These are phyloP conservation scores for Dillenia suffruticosa DNA, from an alignment of 164 flowering plant genomes.

Conservation along the genomic window DNA sequence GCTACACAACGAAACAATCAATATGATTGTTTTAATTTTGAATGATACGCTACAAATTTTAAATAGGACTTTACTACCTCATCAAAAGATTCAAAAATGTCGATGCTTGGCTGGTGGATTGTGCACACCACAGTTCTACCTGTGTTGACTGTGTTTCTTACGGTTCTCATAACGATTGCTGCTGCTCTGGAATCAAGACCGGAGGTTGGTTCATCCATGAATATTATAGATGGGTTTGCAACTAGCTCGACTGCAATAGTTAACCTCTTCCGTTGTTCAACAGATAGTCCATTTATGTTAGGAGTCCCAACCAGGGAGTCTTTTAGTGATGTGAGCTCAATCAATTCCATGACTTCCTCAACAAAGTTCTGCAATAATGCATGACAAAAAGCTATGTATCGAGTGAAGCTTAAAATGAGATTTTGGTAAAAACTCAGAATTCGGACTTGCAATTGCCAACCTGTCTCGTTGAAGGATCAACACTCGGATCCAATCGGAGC, in stretches of 20 bases:
- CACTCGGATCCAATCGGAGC: conserved; percentile 41
- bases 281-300: conserved; percentile 44
- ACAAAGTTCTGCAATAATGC: conserved; percentile 38
- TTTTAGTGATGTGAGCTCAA: conserved; percentile 36
- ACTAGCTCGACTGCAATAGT: conserved; percentile 65
- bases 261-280: conserved; percentile 49
- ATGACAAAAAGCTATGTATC: not conserved
- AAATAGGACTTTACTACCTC: conserved; percentile 25
- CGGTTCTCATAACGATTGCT: conserved; percentile 58
- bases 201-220: conserved; percentile 64
- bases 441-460: conserved; percentile 7
- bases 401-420: not conserved
- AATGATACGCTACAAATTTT: no score
- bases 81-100: conserved; percentile 51
- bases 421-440: not conserved
- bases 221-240: conserved; percentile 53
- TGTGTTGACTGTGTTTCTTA: conserved; percentile 48
- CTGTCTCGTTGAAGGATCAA: conserved; percentile 24
- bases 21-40: no score
- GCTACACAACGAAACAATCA: conserved; percentile 12
- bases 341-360: conserved; percentile 54
- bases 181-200: conserved; percentile 63
- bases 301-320: conserved; percentile 47
- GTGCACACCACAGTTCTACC: conserved; percentile 58
- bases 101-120: conserved; percentile 56